Evolutionary conservation across 2,329 filamentous ascomycete genomes (phyloP).

Genomic region (Arthrinium puccinioides): DNA sequence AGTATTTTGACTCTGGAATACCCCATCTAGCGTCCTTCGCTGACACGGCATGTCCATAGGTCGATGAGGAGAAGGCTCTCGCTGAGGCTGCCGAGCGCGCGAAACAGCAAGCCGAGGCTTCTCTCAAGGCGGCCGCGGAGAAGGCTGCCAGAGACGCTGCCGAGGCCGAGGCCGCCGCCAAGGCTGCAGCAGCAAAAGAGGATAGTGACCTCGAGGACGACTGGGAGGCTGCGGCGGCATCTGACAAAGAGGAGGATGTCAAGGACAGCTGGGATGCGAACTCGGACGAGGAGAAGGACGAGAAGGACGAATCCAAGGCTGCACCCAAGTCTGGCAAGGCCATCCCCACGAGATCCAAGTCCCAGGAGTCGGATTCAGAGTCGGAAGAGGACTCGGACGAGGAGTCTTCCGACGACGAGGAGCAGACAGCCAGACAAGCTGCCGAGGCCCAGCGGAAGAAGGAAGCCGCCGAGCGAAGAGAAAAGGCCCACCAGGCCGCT

Average conservation of each 20-base stretch:
- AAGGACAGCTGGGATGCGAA: slow-evolving; percentile 96
- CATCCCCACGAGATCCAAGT: slow-evolving; percentile 24
- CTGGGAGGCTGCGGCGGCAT: slow-evolving; percentile 80
- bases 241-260: slow-evolving; percentile 65
- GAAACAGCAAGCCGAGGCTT: slow-evolving; percentile 58
- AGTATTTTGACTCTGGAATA: no score
- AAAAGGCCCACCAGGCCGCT: slow-evolving; percentile 86
- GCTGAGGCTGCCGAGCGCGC: slow-evolving; percentile 73
- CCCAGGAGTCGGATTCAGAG: slow-evolving; percentile 23
- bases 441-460: slow-evolving; percentile 75
- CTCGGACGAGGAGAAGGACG: slow-evolving; percentile 48
- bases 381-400: slow-evolving; percentile 47
- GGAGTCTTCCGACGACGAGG: slow-evolving; percentile 56
- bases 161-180: slow-evolving; percentile 46
- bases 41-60: slow-evolving; percentile 31
- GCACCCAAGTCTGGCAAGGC: slow-evolving; percentile 15
- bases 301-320: slow-evolving; percentile 17
- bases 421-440: slow-evolving; percentile 62
- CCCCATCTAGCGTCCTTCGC: no score
- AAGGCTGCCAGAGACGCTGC: slow-evolving; percentile 52
- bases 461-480: slow-evolving; percentile 80
- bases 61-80: slow-evolving; percentile 71
- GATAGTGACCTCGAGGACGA: slow-evolving; percentile 67
- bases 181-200: slow-evolving; percentile 43
- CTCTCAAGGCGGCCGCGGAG: slow-evolving; percentile 53